Percentiles rank a stretch among this genome's conserved stretches.
Conservation (phyloP, 108 stramenopile species). For the Mayamaea pseudoterrestris region DNA sequence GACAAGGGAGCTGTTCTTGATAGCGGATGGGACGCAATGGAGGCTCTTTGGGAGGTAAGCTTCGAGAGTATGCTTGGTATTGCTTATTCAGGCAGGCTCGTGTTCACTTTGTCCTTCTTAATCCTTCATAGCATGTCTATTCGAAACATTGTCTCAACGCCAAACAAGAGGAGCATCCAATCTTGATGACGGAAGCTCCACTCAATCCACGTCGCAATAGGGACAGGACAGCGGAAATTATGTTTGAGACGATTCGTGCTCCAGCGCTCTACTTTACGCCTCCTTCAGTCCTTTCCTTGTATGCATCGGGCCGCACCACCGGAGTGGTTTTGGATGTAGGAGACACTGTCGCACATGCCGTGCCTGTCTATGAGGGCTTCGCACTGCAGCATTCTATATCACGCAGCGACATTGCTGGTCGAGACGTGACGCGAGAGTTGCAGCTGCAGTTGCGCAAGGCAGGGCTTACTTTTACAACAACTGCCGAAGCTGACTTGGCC, state of each 20-base stretch:
- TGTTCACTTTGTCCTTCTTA: not conserved
- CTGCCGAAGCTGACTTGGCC: slow-evolving; percentile 85
- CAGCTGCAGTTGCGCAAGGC: slow-evolving; percentile 76
- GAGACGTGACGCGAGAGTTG: slow-evolving; percentile 89
- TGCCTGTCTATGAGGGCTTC: slow-evolving; percentile 97
- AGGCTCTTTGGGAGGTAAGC: slow-evolving; percentile 76
- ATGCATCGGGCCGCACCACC: slow-evolving; percentile 93
- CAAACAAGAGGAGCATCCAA: slow-evolving; percentile 86
- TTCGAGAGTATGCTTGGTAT: not conserved
- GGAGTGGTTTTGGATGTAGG: slow-evolving; percentile 97
- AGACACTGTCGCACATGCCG: slow-evolving; percentile 92
- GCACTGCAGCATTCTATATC: slow-evolving; percentile 90
- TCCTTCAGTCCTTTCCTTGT: slow-evolving; percentile 86
- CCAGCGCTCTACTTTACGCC: slow-evolving; percentile 90
- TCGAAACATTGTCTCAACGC: slow-evolving; percentile 79
- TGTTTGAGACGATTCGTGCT: slow-evolving; percentile 91
- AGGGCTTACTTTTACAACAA: slow-evolving; percentile 83
- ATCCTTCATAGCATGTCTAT: slow-evolving; percentile 49
- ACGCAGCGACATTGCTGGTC: slow-evolving; percentile 87
- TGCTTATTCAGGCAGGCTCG: not conserved
- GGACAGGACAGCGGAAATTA: slow-evolving; percentile 80
- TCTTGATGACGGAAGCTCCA: slow-evolving; percentile 92
- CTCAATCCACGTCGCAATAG: slow-evolving; percentile 86
- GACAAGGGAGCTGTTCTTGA: slow-evolving; percentile 79
- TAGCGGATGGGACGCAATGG: slow-evolving; percentile 92